Evolutionary conservation across 345 rosid genomes (phyloP), one percentile per base, ranked within the genome.

Genomic region (Diplotaxis tenuifolia): DNA sequence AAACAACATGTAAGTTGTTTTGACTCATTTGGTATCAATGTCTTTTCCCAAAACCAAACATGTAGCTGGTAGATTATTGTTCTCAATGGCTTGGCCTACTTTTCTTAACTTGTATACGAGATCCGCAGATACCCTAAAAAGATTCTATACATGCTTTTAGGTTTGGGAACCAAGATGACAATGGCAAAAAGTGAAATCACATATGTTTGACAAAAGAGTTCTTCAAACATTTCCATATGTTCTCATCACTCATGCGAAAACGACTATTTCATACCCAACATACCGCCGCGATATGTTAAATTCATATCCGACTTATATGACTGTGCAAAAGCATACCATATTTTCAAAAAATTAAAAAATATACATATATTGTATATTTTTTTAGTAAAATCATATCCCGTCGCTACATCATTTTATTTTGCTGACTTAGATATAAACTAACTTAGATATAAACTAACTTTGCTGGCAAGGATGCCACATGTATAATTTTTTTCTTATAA

Each of bases 1-100:
- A 49, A 49, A 49, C 54, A 19, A 49, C 20, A 49, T 49, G 21
- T 85, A n/a, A 53, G 86, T 89, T 6, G 87, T 88, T 75, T 81
- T 72, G 65, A 92, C 80, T 97, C 96, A 95, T 29, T 95, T 93
- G 8, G 88, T 65, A 55, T 86, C 86, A 7, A 79, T 77, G 83
- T 74, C 85, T 76, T 83, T 80, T 27, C 93, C 91, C 40, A 95
- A 96, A 81, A 92, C 96, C 19, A 87, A 80, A 75, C 82, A 74
- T 19, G 97, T 96, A 20, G 84, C 29, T 9, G 86, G 32, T 22
- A 95, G 82, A 78, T 95, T 96, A 72, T 87, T 85, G 42, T 83
- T 92, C 20, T 95, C 99, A 62, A 91, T 88, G 71, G 96, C 96
- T 84, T 88, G 87, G 16, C 96, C 99, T 47, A 88, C 88, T 89